Conservation (phyloP, 2,329 filamentous ascomycete species). For the Sclerotinia spermophila region DNA sequence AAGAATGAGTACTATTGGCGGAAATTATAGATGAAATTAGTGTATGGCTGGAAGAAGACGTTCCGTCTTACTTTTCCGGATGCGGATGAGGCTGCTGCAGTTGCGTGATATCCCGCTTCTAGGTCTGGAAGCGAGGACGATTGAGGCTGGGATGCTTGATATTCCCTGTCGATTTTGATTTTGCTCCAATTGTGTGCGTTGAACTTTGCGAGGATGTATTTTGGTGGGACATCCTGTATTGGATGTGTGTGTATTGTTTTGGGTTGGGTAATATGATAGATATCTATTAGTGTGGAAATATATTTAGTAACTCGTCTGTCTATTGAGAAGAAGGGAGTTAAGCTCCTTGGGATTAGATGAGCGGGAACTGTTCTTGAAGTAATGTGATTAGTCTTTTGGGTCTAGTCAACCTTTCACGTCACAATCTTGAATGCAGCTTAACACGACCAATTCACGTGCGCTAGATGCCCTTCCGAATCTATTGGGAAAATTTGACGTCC, state of each 20-base stretch:
- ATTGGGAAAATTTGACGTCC: neutral
- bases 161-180: neutral
- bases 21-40: neutral
- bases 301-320: neutral
- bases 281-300: neutral
- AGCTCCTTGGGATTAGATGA: neutral
- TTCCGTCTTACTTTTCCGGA: constrained; percentile 18
- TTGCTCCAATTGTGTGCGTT: neutral
- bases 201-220: neutral
- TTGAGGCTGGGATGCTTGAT: neutral
- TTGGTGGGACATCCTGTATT: neutral
- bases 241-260: neutral
- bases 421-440: neutral
- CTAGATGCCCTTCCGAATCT: neutral
- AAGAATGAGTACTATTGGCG: neutral
- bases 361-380: neutral
- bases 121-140: constrained; percentile 10
- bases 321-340: neutral
- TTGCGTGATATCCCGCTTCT: constrained; percentile 9
- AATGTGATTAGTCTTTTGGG: neutral
- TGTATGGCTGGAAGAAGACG: constrained; percentile 20
- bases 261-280: neutral
- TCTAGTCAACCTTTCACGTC: neutral
- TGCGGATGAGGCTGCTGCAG: constrained; percentile 5
- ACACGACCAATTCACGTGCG: neutral